phyloP scores from a whole-genome alignment of 257 asterid species.

The Solanum tarijense region DNA sequence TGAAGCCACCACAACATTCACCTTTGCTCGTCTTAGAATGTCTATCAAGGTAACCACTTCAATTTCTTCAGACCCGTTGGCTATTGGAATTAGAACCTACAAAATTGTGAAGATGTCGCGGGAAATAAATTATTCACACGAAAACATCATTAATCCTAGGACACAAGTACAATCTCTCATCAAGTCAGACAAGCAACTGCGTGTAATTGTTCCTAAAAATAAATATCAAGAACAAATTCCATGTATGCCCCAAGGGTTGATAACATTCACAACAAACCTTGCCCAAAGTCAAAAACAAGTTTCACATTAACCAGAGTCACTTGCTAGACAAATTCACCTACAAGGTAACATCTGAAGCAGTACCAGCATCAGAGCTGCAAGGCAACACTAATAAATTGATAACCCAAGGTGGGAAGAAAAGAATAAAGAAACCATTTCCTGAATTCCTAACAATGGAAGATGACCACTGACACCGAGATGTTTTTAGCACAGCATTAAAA shows the following conservation, averaged over 20 bases:
- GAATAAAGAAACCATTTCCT: neutral
- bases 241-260: neutral
- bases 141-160: neutral
- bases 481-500: neutral
- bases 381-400: neutral
- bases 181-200: neutral
- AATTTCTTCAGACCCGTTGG: constrained; percentile 83
- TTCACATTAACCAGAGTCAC: neutral
- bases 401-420: neutral
- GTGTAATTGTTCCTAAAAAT: neutral
- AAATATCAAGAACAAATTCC: neutral
- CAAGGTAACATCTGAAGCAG: neutral
- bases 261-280: neutral
- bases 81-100: constrained; percentile 81
- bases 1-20: constrained; percentile 62
- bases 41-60: constrained; percentile 72
- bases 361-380: neutral
- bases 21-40: constrained; percentile 76
- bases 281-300: neutral
- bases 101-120: constrained; percentile 3
- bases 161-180: neutral
- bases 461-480: neutral
- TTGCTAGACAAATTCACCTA: neutral
- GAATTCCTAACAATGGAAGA: neutral
- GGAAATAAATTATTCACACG: neutral